These are phyloP conservation scores for Thelonectria rubi DNA, from an alignment of 2,329 filamentous ascomycete species.

Conservation along the genomic window DNA sequence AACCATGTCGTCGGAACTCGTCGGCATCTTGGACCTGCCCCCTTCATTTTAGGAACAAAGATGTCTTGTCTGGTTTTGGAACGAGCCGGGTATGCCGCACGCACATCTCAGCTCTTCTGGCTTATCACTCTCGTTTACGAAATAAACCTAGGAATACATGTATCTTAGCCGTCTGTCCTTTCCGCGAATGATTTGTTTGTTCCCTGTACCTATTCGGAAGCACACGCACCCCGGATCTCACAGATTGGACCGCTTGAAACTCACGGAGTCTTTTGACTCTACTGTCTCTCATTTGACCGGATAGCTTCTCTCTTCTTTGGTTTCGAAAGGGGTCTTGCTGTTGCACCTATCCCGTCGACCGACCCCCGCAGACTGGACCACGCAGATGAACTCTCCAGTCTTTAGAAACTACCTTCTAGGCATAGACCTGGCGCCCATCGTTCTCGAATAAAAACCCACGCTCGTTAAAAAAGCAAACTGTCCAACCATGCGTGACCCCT, in stretches of 20 bases:
- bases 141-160: neutral
- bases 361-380: neutral
- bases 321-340: neutral
- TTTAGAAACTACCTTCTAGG: neutral
- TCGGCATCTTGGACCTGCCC: neutral
- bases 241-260: neutral
- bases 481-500: neutral
- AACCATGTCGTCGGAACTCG: neutral
- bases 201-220: neutral
- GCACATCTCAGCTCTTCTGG: neutral
- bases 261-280: neutral
- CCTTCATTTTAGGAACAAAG: neutral
- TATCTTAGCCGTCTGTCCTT: slow-evolving; percentile 1
- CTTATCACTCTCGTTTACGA: neutral
- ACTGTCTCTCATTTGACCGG: neutral
- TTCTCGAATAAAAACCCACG: slow-evolving; percentile 1
- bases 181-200: neutral
- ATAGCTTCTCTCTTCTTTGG: neutral
- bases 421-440: neutral
- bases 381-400: neutral
- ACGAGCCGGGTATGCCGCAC: slow-evolving; percentile 8
- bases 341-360: neutral
- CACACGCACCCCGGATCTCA: neutral
- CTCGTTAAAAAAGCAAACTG: neutral
- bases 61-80: slow-evolving; percentile 1